Evolutionary conservation across 2,329 filamentous ascomycete species (phyloP), one percentile per base, ranked within the genome.

Genomic region (Aureobasidium sp.): DNA sequence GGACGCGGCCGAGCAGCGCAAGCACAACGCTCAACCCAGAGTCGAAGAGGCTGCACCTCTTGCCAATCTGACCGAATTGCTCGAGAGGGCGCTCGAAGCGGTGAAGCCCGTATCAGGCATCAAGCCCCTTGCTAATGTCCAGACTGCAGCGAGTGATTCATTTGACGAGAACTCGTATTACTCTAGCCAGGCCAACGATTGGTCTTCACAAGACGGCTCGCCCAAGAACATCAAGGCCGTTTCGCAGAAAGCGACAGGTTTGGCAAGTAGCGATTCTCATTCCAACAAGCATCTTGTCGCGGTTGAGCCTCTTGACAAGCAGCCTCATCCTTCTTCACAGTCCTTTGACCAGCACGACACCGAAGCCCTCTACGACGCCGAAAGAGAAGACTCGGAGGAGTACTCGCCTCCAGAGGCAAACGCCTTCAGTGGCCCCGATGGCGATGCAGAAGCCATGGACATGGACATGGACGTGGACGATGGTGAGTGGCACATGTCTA

Each of bases 131-230:
- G 74, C 75, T 75, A 79, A 80, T 72, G 75, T 75, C 61, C 76
- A 84, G 69, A 76, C 75, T 64, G 81, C 82, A 68, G 78, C 79
- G 65, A 86, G 78, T 78, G 88, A 91, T 69, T 93, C 88, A 30
- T 88, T 90, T 72, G 90, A 96, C 71, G 86, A 94, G 68, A 90
- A 94, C 66, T 93, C 90, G 35, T 95, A 95, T 70, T 96, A 97
- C 75, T 96, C 91, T 60, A 96, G 90, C 71, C 88, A 86, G 73
- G 80, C 79, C 58, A 60, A 65, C 58, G 87, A 90, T 68, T 95
- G 90, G 59, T 71, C 80, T 66, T 75, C 79, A 66, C 74, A 77
- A 57, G 68, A 71, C 54, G 62, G 60, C 58, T 54, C 58, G 7
- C 25, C 41, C 1, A 38, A 44, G 38, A 34, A 34, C 64, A 50